phyloP scores from a whole-genome alignment of 179 eudicot genomes.

The Silene noctiflora region DNA sequence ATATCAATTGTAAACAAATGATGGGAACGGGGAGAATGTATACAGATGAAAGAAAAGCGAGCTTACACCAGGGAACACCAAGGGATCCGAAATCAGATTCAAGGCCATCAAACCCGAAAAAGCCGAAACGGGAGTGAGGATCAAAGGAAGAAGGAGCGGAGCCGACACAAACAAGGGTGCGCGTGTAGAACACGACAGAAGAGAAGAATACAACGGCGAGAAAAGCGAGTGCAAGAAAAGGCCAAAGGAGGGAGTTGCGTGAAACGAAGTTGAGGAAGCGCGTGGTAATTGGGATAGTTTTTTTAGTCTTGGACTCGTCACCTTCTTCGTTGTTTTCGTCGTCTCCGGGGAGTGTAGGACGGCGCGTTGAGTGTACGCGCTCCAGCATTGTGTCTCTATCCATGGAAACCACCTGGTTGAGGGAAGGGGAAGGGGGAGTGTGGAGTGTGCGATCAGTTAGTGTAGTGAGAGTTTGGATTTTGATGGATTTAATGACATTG shows the following conservation, averaged over 20 bases:
- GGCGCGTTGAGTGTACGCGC: conserved; percentile 46
- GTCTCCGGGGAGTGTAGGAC: conserved; percentile 31
- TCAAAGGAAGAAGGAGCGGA: conserved; percentile 36
- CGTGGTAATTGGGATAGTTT: conserved; percentile 41
- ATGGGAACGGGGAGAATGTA: background rate
- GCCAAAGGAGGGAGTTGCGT: conserved; percentile 58
- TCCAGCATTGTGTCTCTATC: conserved; percentile 46
- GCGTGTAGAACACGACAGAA: conserved; percentile 40
- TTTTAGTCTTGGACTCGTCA: conserved; percentile 77
- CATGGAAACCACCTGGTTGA: conserved; percentile 22
- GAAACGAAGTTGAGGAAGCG: conserved; percentile 52
- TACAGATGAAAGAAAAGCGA: background rate
- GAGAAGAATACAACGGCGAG: conserved; percentile 41
- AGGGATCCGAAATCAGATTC: conserved; percentile 89
- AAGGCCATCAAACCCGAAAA: conserved; percentile 60
- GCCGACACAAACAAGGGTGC: conserved; percentile 53
- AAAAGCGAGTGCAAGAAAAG: conserved; percentile 40
- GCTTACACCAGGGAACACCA: conserved; percentile 97
- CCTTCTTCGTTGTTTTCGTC: conserved; percentile 32
- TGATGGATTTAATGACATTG: too few relatives aligned
- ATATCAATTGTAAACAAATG: too few relatives aligned
- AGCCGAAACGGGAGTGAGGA: conserved; percentile 47
- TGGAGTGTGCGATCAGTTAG: background rate
- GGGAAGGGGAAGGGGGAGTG: background rate
- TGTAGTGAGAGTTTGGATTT: background rate